Evolutionary conservation across 306 rosid genomes (phyloP).

Genomic region (Malus fusca): DNA sequence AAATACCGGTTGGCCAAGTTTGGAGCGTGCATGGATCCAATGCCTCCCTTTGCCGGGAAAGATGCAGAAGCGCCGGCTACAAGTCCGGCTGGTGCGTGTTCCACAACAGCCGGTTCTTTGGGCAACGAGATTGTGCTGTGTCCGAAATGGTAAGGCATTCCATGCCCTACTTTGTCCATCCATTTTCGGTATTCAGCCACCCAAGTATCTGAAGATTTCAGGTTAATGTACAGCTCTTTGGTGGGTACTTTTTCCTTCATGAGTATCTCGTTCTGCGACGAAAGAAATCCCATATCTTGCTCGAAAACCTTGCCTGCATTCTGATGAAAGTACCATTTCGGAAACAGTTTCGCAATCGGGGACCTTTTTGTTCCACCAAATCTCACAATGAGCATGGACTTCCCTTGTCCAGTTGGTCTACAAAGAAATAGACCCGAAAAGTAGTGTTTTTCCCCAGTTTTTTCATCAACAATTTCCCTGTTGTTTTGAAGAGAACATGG

Average conservation of each 20-base stretch:
- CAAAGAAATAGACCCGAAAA: conserved; percentile 82
- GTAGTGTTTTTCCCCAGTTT: conserved; percentile 51
- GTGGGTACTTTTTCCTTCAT: conserved; percentile 79
- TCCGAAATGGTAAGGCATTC: conserved; percentile 97
- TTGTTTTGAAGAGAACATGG: conserved; percentile 90
- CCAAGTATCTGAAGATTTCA: conserved; percentile 86
- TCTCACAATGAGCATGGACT: conserved; percentile 85
- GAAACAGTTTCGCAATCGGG: conserved; percentile 49
- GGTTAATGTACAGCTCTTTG: conserved; percentile 65
- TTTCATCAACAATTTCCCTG: conserved; percentile 43
- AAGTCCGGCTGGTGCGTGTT: conserved; percentile 88
- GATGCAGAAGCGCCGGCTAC: conserved; percentile 74
- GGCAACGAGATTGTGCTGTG: conserved; percentile 81
- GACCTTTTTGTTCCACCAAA: conserved; percentile 70
- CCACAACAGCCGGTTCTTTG: conserved; percentile 78
- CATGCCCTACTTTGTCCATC: conserved; percentile 99
- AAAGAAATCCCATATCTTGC: conserved; percentile 97
- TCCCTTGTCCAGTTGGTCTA: conserved; percentile 94
- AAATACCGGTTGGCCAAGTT: conserved; percentile 78
- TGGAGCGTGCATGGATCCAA: conserved; percentile 73
- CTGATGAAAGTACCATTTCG: conserved; percentile 90
- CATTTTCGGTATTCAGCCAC: conserved; percentile 88
- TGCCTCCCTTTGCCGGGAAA: conserved; percentile 76
- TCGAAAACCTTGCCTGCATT: conserved; percentile 90
- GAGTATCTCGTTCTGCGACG: conserved; percentile 83